Percentiles rank a stretch among this genome's conserved stretches.
Evolutionary conservation across 352 stramenopile species (phyloP).

Genomic region (Pythium apleroticum): DNA sequence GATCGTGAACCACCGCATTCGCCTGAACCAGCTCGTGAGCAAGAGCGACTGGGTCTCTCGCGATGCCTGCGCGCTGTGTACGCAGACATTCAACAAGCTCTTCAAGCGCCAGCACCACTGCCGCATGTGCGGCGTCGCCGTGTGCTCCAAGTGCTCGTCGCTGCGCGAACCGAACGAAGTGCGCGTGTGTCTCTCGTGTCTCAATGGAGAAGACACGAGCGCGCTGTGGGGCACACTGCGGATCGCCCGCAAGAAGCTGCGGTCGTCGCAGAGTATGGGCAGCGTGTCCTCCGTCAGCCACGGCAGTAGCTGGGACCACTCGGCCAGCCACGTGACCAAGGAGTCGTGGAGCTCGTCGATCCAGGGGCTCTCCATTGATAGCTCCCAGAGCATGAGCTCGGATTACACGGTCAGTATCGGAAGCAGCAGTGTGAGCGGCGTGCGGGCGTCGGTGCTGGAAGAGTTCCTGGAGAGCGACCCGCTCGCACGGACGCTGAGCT

Average conservation of each 20-base stretch:
- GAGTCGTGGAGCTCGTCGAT: slow-evolving; percentile 37
- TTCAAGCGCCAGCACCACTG: slow-evolving; percentile 78
- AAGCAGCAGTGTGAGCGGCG: slow-evolving; percentile 26
- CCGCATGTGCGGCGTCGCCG: slow-evolving; percentile 63
- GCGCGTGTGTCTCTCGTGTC: slow-evolving; percentile 68
- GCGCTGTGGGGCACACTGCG: slow-evolving; percentile 36
- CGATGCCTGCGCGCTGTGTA: slow-evolving; percentile 67
- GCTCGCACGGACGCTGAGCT: slow-evolving; percentile 5
- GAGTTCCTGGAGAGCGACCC: slow-evolving; percentile 23
- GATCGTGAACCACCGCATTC: slow-evolving; percentile 74
- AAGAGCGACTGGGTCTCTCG: slow-evolving; percentile 55
- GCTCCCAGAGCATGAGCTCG: slow-evolving; percentile 2
- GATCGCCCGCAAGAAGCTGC: slow-evolving; percentile 44
- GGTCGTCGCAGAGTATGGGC: slow-evolving; percentile 10
- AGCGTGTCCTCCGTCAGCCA: slow-evolving; percentile 12
- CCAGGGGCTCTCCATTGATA: slow-evolving; percentile 13
- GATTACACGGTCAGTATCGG: not conserved
- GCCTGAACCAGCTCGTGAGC: slow-evolving; percentile 56
- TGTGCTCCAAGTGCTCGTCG: slow-evolving; percentile 78
- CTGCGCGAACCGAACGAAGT: slow-evolving; percentile 47
- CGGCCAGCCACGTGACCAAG: slow-evolving; percentile 24
- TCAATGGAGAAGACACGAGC: slow-evolving; percentile 58
- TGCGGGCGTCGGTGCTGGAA: slow-evolving; percentile 23
- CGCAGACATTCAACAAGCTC: slow-evolving; percentile 60
- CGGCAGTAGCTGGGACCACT: slow-evolving; percentile 15